Percentiles rank a stretch among this genome's conserved stretches.
These are phyloP conservation scores for Manihot esculenta DNA, from an alignment of 441 rosid species.

Conservation along the genomic window DNA sequence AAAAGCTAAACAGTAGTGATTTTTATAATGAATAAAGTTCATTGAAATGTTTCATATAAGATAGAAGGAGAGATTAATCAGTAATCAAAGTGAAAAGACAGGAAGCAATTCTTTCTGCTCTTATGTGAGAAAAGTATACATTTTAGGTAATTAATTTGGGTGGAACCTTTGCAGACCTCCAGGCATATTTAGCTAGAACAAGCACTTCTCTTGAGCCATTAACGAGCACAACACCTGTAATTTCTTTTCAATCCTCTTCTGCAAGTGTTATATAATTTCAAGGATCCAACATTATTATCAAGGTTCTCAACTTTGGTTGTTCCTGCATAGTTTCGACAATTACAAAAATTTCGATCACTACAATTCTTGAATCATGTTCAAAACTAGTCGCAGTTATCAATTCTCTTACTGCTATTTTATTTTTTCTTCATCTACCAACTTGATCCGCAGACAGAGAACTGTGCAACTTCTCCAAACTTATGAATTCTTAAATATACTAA, in stretches of 20 bases:
- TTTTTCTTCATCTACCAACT: constrained; percentile 50
- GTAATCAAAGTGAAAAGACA: not conserved
- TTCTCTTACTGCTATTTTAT: constrained; percentile 15
- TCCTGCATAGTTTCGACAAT: constrained; percentile 27
- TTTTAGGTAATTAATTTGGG: constrained; percentile 13
- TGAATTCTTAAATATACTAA: too few relatives aligned
- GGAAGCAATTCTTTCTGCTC: not conserved
- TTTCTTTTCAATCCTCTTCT: constrained; percentile 31
- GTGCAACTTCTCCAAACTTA: too few relatives aligned
- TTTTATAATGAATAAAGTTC: too few relatives aligned
- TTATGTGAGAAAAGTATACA: not conserved
- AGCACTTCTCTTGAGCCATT: constrained; percentile 22
- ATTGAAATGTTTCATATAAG: too few relatives aligned
- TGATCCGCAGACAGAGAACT: too few relatives aligned
- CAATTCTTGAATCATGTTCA: not conserved
- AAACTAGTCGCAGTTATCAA: not conserved
- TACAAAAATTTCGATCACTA: not conserved
- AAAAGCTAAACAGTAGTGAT: too few relatives aligned
- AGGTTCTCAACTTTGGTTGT: constrained; percentile 49
- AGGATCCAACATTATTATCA: constrained; percentile 35
- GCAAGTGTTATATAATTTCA: constrained; percentile 29
- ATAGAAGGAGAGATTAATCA: too few relatives aligned
- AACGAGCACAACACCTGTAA: constrained; percentile 23
- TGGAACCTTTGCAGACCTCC: constrained; percentile 39
- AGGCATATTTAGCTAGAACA: constrained; percentile 12